Conservation (phyloP, 2,329 filamentous ascomycete species). For the Aspergillus ruber region DNA sequence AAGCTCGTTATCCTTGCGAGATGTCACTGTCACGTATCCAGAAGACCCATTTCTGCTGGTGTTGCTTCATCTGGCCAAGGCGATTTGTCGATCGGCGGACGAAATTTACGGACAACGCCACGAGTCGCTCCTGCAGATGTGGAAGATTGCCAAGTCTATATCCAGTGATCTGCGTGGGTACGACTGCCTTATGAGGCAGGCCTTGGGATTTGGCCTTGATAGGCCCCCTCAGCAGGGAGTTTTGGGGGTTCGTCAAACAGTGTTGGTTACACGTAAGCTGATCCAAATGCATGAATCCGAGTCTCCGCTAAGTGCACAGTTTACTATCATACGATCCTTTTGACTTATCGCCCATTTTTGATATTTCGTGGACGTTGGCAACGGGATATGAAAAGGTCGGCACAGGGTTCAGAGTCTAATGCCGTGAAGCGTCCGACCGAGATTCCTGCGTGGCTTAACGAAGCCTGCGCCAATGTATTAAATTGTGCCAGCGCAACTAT, state of each 20-base stretch:
- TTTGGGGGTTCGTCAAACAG: slow-evolving; percentile 36
- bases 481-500: slow-evolving; percentile 38
- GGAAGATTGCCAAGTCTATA: slow-evolving; percentile 29
- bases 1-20: slow-evolving; percentile 33
- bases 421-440: slow-evolving; percentile 15
- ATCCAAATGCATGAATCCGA: background rate
- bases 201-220: slow-evolving; percentile 30
- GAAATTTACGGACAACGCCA: slow-evolving; percentile 39
- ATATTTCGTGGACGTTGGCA: slow-evolving; percentile 40
- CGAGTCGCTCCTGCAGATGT: slow-evolving; percentile 34
- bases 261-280: slow-evolving; percentile 35
- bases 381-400: slow-evolving; percentile 20
- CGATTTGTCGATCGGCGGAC: slow-evolving; percentile 36
- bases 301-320: slow-evolving; percentile 20
- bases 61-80: slow-evolving; percentile 31
- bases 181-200: slow-evolving; percentile 20
- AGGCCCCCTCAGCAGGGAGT: slow-evolving; percentile 31
- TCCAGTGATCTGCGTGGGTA: slow-evolving; percentile 23
- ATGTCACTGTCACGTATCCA: slow-evolving; percentile 31
- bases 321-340: slow-evolving; percentile 38
- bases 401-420: slow-evolving; percentile 3
- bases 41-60: slow-evolving; percentile 35
- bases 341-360: slow-evolving; percentile 42
- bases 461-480: slow-evolving; percentile 38
- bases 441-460: slow-evolving; percentile 37